Conservation (phyloP, 179 eudicot species). For the Patellifolia procumbens region DNA sequence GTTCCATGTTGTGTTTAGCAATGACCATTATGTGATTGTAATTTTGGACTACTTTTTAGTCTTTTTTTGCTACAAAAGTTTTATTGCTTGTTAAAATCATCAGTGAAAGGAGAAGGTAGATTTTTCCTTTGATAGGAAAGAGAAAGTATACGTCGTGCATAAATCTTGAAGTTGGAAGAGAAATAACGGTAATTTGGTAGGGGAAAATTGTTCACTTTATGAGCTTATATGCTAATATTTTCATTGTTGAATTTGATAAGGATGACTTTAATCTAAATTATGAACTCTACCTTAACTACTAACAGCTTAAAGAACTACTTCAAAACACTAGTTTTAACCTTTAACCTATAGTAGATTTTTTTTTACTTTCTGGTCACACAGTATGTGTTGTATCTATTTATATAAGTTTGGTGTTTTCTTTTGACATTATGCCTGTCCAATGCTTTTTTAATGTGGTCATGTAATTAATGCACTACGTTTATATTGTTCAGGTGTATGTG, state of each 20-base stretch:
- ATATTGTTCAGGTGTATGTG: conserved; percentile 47
- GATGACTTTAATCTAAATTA: not conserved
- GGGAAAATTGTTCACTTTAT: no score
- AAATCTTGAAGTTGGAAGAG: no score
- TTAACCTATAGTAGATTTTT: not conserved
- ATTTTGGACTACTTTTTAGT: not conserved
- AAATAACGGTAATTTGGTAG: no score
- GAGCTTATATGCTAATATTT: not conserved
- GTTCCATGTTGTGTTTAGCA: conserved; percentile 1
- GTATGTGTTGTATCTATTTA: not conserved
- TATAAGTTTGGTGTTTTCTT: not conserved
- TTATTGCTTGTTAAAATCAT: not conserved
- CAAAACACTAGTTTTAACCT: no score
- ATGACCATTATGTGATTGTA: not conserved
- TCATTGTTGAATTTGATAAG: not conserved
- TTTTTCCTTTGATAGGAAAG: not conserved
- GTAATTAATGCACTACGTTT: conserved; percentile 1
- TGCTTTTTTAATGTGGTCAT: not conserved
- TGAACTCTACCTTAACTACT: no score
- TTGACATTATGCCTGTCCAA: not conserved
- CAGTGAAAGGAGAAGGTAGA: not conserved
- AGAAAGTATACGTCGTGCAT: no score
- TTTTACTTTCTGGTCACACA: not conserved
- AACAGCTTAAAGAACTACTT: no score
- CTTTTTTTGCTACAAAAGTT: not conserved